phyloP scores from a whole-genome alignment of 352 stramenopile species.

The Blastocystis sp. region DNA sequence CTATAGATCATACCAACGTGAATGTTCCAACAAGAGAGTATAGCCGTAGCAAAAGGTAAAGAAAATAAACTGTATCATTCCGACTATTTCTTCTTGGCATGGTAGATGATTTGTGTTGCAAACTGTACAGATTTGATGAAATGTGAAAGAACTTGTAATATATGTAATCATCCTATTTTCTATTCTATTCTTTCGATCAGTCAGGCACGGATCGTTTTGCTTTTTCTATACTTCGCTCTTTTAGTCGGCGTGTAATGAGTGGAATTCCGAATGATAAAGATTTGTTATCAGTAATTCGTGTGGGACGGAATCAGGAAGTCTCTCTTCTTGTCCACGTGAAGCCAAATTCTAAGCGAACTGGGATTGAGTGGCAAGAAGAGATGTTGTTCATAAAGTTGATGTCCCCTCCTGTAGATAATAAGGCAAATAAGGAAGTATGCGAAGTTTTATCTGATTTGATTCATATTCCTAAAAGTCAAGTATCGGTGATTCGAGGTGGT shows the following conservation, averaged over 20 bases:
- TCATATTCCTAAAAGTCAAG: conserved; percentile 40
- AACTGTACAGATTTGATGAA: not conserved
- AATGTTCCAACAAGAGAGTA: not conserved
- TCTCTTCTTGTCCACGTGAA: conserved; percentile 55
- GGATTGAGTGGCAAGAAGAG: conserved; percentile 47
- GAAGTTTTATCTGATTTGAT: conserved; percentile 36
- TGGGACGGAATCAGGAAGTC: not conserved
- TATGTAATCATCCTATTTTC: too few species aligned
- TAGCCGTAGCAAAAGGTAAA: conserved; percentile 1
- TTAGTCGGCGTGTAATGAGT: not conserved
- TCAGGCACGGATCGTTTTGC: not conserved
- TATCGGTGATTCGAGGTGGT: conserved; percentile 34
- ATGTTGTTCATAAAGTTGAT: conserved; percentile 25
- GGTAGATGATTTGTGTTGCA: not conserved
- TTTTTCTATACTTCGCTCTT: not conserved
- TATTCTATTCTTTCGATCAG: too few species aligned
- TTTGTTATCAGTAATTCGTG: not conserved
- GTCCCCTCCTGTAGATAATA: conserved; percentile 49
- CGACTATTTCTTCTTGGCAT: not conserved
- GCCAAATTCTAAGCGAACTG: conserved; percentile 43
- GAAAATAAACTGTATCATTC: not conserved
- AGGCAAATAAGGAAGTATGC: conserved; percentile 56
- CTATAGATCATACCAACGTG: not conserved
- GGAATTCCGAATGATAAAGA: not conserved
- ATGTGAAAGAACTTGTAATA: too few species aligned